A percentile compares a stretch with the other conserved stretches of the same genome.
Evolutionary conservation across 1,284 basidiomycete species (phyloP).

Genomic region (Sparassis latifolia): DNA sequence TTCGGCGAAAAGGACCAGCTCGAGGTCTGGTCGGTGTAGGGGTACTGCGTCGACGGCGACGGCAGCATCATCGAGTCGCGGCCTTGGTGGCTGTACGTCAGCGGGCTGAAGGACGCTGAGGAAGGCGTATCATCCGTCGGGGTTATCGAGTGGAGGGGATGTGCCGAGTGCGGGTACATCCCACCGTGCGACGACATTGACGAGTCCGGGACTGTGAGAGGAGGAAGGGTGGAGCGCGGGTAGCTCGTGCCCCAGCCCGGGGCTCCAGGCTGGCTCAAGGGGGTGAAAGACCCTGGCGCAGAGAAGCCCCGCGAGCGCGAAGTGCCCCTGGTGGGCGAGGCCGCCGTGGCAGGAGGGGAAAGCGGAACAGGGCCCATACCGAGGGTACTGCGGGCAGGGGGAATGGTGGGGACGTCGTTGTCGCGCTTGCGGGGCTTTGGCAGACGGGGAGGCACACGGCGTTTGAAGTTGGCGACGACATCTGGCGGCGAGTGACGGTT

Average conservation of each 20-base stretch:
- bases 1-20: slow-evolving; percentile 55
- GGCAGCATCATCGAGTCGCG: slow-evolving; percentile 35
- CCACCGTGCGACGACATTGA: slow-evolving; percentile 44
- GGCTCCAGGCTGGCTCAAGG: slow-evolving; percentile 49
- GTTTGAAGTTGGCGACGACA: slow-evolving; percentile 86
- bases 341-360: slow-evolving; percentile 45
- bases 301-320: slow-evolving; percentile 68
- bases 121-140: slow-evolving; percentile 61
- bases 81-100: slow-evolving; percentile 41
- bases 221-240: slow-evolving; percentile 63
- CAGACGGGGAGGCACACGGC: slow-evolving; percentile 84
- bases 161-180: slow-evolving; percentile 49
- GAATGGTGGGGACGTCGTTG: slow-evolving; percentile 49
- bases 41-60: slow-evolving; percentile 49
- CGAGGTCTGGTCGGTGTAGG: slow-evolving; percentile 43
- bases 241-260: slow-evolving; percentile 55
- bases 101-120: slow-evolving; percentile 47
- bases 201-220: slow-evolving; percentile 74
- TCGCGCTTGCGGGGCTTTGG: slow-evolving; percentile 78
- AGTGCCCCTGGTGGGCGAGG: slow-evolving; percentile 37
- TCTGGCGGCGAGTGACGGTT: slow-evolving; percentile 82
- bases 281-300: slow-evolving; percentile 70
- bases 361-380: slow-evolving; percentile 58
- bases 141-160: slow-evolving; percentile 57
- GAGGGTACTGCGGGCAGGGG: slow-evolving; percentile 67